These are phyloP conservation scores for Schoenoplectus tabernaemontani DNA, from an alignment of 202 grass and related monocot species.

Conservation along the genomic window DNA sequence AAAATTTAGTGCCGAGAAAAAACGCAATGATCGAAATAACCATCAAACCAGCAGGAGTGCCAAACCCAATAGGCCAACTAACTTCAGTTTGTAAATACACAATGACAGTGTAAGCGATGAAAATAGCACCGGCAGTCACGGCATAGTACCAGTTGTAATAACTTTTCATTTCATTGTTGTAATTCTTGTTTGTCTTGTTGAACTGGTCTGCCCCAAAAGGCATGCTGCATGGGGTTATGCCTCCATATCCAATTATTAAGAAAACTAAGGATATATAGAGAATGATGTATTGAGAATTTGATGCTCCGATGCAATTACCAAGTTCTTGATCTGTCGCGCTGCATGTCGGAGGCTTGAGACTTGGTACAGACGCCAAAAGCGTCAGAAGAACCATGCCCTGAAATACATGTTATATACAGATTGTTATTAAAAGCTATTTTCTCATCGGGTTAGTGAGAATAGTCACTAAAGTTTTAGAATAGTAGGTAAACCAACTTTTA, in stretches of 20 bases:
- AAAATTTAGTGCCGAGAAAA: conserved; percentile 49
- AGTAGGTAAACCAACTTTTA: too few relatives aligned
- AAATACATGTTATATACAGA: too few relatives aligned
- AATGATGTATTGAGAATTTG: conserved; percentile 29
- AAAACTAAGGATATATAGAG: conserved; percentile 57
- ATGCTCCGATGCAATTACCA: conserved; percentile 20
- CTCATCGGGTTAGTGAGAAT: too few relatives aligned
- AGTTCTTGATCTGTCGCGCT: background rate
- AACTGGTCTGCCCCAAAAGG: conserved; percentile 76
- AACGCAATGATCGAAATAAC: conserved; percentile 36
- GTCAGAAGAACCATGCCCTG: conserved; percentile 39
- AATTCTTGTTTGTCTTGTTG: conserved; percentile 27
- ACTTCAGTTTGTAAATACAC: conserved; percentile 53
- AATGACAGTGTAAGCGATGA: conserved; percentile 37
- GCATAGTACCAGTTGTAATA: conserved; percentile 64
- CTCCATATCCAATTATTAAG: conserved; percentile 47
- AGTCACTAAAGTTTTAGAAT: too few relatives aligned
- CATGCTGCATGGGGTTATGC: conserved; percentile 46
- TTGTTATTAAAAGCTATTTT: too few relatives aligned
- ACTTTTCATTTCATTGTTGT: conserved; percentile 37
- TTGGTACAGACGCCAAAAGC: conserved; percentile 18
- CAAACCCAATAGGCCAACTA: conserved; percentile 67
- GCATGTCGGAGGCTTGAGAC: conserved; percentile 22
- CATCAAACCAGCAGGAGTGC: conserved; percentile 52
- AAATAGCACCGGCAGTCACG: conserved; percentile 31